These are phyloP conservation scores for Saraca asoca DNA, from an alignment of 331 rosid genomes.

Conservation along the genomic window DNA sequence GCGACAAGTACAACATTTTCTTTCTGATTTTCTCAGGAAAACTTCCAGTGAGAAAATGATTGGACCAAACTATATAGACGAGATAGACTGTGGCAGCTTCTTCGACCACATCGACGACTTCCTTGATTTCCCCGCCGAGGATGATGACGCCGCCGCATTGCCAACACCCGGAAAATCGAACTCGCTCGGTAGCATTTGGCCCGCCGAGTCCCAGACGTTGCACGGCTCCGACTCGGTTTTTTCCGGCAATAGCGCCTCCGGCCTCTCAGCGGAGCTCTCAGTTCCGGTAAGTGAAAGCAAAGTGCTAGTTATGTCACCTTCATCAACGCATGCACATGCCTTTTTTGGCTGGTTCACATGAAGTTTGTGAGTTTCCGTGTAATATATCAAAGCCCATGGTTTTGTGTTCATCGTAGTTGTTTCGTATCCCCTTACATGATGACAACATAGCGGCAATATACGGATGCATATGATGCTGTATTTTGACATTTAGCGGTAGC, in stretches of 20 bases:
- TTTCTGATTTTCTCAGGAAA: constrained; percentile 41
- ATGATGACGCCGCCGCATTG: constrained; percentile 60
- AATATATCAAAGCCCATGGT: constrained; percentile 4
- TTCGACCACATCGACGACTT: constrained; percentile 96
- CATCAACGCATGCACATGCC: neutral
- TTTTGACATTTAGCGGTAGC: constrained; percentile 34
- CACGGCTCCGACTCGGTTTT: constrained; percentile 68
- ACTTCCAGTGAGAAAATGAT: constrained; percentile 52
- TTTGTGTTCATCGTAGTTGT: neutral
- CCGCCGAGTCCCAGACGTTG: constrained; percentile 52
- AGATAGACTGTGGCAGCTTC: constrained; percentile 90
- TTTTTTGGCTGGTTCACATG: constrained; percentile 33
- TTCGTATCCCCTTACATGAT: constrained; percentile 18
- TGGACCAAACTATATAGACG: constrained; percentile 75
- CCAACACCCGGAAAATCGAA: constrained; percentile 39
- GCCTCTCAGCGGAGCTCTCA: constrained; percentile 88
- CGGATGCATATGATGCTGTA: constrained; percentile 14
- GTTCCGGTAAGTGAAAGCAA: constrained; percentile 73
- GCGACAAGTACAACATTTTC: neutral
- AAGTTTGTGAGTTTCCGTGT: constrained; percentile 21
- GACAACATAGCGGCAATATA: constrained; percentile 15
- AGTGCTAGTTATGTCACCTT: neutral
- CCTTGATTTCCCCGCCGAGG: constrained; percentile 77
- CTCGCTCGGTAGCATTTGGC: constrained; percentile 62
- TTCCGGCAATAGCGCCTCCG: constrained; percentile 64